phyloP scores from a whole-genome alignment of 352 stramenopile species.

The Phytopythium sindhum region DNA sequence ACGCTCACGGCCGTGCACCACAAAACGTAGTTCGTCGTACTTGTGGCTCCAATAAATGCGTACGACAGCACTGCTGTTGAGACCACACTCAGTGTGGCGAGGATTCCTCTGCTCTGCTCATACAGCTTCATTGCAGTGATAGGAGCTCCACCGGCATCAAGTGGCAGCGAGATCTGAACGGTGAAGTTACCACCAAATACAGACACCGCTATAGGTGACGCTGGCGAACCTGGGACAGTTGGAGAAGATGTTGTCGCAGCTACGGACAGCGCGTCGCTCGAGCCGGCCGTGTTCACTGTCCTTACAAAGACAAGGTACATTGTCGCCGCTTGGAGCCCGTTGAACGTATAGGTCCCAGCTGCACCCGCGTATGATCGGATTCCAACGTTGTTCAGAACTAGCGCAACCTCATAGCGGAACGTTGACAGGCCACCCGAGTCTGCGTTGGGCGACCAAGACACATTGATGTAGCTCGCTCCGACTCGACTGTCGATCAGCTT shows the following conservation, averaged over 20 bases:
- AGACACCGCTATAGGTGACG: conserved; percentile 19
- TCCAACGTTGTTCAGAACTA: conserved; percentile 20
- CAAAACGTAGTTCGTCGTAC: conserved; percentile 33
- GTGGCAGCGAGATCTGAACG: conserved; percentile 27
- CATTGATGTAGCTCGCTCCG: conserved; percentile 34
- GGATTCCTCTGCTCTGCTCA: conserved; percentile 19
- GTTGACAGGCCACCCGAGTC: conserved; percentile 45
- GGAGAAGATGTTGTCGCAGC: conserved; percentile 21
- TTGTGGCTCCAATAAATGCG: conserved; percentile 26
- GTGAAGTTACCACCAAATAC: conserved; percentile 68
- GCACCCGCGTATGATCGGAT: not conserved
- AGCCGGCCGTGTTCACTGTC: conserved; percentile 31
- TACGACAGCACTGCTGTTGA: conserved; percentile 8
- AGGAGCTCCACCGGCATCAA: conserved; percentile 37
- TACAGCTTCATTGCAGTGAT: conserved; percentile 44
- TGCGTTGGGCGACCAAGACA: conserved; percentile 30
- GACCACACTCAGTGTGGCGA: conserved; percentile 20
- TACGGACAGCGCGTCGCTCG: conserved; percentile 16
- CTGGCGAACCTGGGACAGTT: conserved; percentile 21
- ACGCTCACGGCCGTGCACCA: conserved; percentile 36
- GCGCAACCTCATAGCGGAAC: conserved; percentile 29
- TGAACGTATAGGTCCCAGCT: conserved; percentile 14
- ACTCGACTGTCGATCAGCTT: conserved; percentile 9
- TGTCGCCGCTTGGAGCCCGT: conserved; percentile 24
- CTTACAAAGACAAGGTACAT: conserved; percentile 30